Base-by-base conservation (phyloP, 305 asterid genomes). In the Ilex paraguariensis region DNA sequence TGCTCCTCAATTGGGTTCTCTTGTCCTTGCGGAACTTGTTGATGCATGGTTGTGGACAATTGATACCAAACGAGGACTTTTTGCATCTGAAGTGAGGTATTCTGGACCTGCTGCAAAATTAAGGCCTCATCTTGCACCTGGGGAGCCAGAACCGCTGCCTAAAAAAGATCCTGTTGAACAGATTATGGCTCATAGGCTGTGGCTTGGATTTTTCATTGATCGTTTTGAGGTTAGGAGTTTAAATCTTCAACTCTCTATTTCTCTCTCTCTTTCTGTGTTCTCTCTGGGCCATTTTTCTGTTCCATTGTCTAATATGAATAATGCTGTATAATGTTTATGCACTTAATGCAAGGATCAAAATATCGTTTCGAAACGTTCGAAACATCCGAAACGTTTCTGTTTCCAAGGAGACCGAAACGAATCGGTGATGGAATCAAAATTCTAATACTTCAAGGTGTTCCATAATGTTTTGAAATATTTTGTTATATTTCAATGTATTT, bases 21-120 rank as follows among this genome's bases (percentile, higher is more conserved):
- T 88, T 57, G 95, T 94, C 76, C 99, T 94, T 73, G 85, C 98
- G 66, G 99, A 94, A 77, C 96, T 94, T 72, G 98, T 94, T 70
- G 99, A 94, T 82, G 97, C 99, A 67, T 94, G 99, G 99, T 77
- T 94, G 67, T 94, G 99, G 99, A 88, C 98, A 51, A 79, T 94
- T 65, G 99, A 94, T 81, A 94, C 99, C 32, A 94, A 84, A 81
- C 80, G 96, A 71, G 99, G 99, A 64, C 86, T 94, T 76, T 94
- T 94, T 80, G 97, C 99, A 67, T 94, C 97, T 56, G 96, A 88
- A 32, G 54, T 73, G 59, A 79, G 87, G 76, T 88, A 70, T 73
- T 81, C 80, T 57, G 98, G 99, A 68, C 99, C 99, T 60, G 81
- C 97, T 78, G 96, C 99, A 53, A 88, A 88, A 77, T 77, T 94